Conservation (phyloP, 768 basidiomycete genomes). For the Mycena olivaceomarginata region DNA sequence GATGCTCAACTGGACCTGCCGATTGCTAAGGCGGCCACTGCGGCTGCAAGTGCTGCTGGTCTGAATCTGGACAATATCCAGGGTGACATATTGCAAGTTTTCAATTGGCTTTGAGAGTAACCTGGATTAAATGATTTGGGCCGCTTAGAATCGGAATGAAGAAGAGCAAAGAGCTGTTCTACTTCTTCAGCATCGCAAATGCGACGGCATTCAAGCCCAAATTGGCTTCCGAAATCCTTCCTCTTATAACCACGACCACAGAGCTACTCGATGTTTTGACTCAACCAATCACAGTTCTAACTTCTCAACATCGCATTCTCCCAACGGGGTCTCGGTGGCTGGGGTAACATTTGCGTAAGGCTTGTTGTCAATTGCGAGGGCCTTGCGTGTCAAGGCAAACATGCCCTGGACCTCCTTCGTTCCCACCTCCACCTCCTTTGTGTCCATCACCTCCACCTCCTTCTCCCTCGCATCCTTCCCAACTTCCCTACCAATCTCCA, state of each 20-base stretch:
- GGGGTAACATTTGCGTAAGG: too few relatives aligned
- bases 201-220: slow-evolving; percentile 63
- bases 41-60: slow-evolving; percentile 9
- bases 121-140: not conserved
- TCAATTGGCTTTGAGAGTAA: not conserved
- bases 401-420: too few relatives aligned
- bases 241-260: slow-evolving; percentile 66
- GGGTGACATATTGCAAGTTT: slow-evolving; percentile 65
- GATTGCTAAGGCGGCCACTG: not conserved
- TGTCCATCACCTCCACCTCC: too few relatives aligned
- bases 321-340: slow-evolving; percentile 60
- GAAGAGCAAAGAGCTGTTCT: slow-evolving; percentile 70
- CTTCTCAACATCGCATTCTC: slow-evolving; percentile 76
- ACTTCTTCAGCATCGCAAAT: slow-evolving; percentile 72
- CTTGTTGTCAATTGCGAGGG: too few relatives aligned
- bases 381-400: too few relatives aligned
- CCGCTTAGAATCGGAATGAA: slow-evolving; percentile 67
- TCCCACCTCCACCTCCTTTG: too few relatives aligned
- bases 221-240: slow-evolving; percentile 59
- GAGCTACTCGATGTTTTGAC: slow-evolving; percentile 57
- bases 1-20: not conserved
- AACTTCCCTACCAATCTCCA: too few relatives aligned
- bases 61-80: slow-evolving; percentile 64
- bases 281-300: slow-evolving; percentile 55
- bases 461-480: too few relatives aligned